Evolutionary conservation across 495 filamentous ascomycete genomes (phyloP).

Genomic region (Talaromyces wortmannii): DNA sequence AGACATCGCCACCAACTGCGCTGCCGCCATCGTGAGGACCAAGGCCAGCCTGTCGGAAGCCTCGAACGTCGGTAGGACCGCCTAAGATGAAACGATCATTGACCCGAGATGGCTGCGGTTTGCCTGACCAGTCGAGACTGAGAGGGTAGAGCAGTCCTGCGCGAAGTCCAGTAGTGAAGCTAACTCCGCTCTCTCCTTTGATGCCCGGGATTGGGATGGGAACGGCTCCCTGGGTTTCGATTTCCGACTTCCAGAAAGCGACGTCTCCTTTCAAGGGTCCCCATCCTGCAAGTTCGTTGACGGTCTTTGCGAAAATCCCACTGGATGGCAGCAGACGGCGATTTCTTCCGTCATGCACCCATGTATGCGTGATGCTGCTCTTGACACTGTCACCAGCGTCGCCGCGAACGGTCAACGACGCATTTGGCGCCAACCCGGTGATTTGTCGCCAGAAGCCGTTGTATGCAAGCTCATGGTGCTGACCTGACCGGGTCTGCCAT

Average conservation of each 20-base stretch:
- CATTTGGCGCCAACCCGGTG: slow-evolving; percentile 63
- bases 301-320: slow-evolving; percentile 70
- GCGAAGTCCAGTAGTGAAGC: slow-evolving; percentile 55
- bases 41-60: slow-evolving; percentile 82
- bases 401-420: slow-evolving; percentile 70
- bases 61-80: slow-evolving; percentile 88
- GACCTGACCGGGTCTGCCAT: slow-evolving; percentile 55
- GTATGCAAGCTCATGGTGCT: slow-evolving; percentile 71
- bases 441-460: slow-evolving; percentile 81
- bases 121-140: slow-evolving; percentile 41
- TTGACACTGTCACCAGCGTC: slow-evolving; percentile 92
- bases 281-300: slow-evolving; percentile 80
- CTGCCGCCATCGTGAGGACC: slow-evolving; percentile 81
- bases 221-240: slow-evolving; percentile 69
- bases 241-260: slow-evolving; percentile 78
- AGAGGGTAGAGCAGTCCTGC: slow-evolving; percentile 60
- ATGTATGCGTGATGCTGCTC: slow-evolving; percentile 75
- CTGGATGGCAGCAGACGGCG: slow-evolving; percentile 72
- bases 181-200: slow-evolving; percentile 66
- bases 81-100: slow-evolving; percentile 95
- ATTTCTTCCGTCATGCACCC: slow-evolving; percentile 71
- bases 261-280: slow-evolving; percentile 83
- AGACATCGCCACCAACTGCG: slow-evolving; percentile 85
- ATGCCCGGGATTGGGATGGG: slow-evolving; percentile 64
- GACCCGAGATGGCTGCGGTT: slow-evolving; percentile 58